These are phyloP conservation scores for Triangularia setosa DNA, from an alignment of 2,329 filamentous ascomycete genomes.

Conservation along the genomic window DNA sequence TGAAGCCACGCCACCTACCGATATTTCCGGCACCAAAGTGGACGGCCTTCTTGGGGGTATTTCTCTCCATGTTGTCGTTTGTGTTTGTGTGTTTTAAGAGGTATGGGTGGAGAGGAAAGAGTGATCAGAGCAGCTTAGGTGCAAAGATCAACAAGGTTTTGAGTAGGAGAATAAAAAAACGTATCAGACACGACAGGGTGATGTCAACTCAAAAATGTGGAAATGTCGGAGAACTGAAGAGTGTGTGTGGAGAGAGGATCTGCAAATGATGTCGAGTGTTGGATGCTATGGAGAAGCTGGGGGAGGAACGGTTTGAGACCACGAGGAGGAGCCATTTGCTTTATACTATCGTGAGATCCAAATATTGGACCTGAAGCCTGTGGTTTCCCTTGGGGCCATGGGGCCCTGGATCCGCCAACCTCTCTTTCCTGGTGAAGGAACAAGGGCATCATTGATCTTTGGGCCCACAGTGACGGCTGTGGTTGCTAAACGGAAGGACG, in stretches of 20 bases:
- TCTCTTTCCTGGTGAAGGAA: background rate
- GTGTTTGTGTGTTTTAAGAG: background rate
- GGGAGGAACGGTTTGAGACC: slow-evolving; percentile 4
- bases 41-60: slow-evolving; percentile 60
- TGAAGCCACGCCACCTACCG: slow-evolving; percentile 42
- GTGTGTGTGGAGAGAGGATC: background rate
- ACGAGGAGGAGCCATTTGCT: slow-evolving; percentile 8
- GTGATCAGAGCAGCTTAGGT: background rate
- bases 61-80: slow-evolving; percentile 16
- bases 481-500: slow-evolving; percentile 3
- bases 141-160: background rate
- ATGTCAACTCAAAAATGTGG: background rate
- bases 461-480: slow-evolving; percentile 4
- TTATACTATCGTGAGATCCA: slow-evolving; percentile 9
- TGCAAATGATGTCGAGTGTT: background rate
- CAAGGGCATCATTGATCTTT: background rate
- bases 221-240: background rate
- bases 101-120: background rate
- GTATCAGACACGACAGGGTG: background rate
- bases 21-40: slow-evolving; percentile 88
- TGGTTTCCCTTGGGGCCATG: background rate
- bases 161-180: background rate
- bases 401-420: background rate
- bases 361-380: slow-evolving; percentile 2
- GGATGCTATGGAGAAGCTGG: slow-evolving; percentile 1